A percentile compares a stretch with the other conserved stretches of the same genome.
These are phyloP conservation scores for Sugiyamaella pinicola DNA, from an alignment of 1,139 yeast species.

Conservation along the genomic window DNA sequence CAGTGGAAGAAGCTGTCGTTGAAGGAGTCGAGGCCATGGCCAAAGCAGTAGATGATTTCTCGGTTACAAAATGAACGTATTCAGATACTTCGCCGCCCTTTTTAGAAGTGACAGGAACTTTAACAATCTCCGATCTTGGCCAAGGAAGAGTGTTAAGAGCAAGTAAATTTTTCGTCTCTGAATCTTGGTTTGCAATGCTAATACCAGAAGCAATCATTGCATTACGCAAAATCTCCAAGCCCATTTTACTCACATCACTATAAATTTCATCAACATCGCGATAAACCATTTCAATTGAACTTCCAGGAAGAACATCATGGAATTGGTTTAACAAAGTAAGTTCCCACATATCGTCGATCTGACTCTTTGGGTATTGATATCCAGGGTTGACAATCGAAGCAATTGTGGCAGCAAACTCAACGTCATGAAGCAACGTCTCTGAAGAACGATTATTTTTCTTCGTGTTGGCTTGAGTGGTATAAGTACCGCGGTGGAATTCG, in stretches of 20 bases:
- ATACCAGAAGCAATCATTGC: slow-evolving; percentile 42
- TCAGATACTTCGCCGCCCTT: slow-evolving; percentile 14
- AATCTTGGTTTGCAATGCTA: slow-evolving; percentile 11
- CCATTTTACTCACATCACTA: slow-evolving; percentile 54
- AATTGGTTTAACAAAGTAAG: slow-evolving; percentile 86
- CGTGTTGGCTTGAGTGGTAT: slow-evolving; percentile 86
- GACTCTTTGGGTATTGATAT: slow-evolving; percentile 70
- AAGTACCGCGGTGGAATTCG: slow-evolving; percentile 96
- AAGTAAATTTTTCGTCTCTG: slow-evolving; percentile 12
- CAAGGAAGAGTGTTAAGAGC: slow-evolving; percentile 68
- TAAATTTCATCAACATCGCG: slow-evolving; percentile 87
- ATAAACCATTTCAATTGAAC: slow-evolving; percentile 94
- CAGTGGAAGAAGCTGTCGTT: slow-evolving; percentile 16
- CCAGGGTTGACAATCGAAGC: slow-evolving; percentile 56
- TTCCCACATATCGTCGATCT: slow-evolving; percentile 79
- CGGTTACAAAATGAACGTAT: slow-evolving; percentile 24
- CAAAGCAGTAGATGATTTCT: slow-evolving; percentile 27
- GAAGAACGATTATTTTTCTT: slow-evolving; percentile 71
- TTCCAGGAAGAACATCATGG: slow-evolving; percentile 96
- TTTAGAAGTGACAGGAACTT: slow-evolving; percentile 36
- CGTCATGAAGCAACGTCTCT: slow-evolving; percentile 77
- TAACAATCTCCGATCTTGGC: slow-evolving; percentile 59
- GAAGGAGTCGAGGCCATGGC: slow-evolving; percentile 22
- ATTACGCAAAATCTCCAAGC: slow-evolving; percentile 54
- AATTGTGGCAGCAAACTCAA: slow-evolving; percentile 79